Base-by-base conservation (phyloP, 768 basidiomycete species). In the Pholiota molesta region DNA sequence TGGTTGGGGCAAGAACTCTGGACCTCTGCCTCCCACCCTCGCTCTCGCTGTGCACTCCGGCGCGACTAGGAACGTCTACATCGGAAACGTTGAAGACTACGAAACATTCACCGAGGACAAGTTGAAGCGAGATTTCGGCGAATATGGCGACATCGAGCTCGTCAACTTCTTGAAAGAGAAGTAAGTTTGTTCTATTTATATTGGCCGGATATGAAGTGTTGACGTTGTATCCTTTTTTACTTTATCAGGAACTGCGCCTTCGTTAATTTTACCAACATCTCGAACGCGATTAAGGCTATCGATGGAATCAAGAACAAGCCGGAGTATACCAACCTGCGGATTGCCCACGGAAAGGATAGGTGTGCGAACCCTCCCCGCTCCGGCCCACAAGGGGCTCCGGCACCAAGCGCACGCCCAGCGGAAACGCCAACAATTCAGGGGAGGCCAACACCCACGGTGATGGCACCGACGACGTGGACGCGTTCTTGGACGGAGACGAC, bases 201-300 rank as follows among this genome's bases (percentile, higher is more conserved):
- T n/a, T 57, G 21, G 31, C 35, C 21, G n/a, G 47, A 45, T 29
- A 28, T 28, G 17, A 26, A 31, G 14, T 16, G 28, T 29, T 54
- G 44, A 56, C 44, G 5, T n/a, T 28, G 11, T n/a, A 19, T n/a
- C 33, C 16, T 68, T 33, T 40, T 47, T 47, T 56, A 29, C 56
- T 35, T 47, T 62, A 14, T 23, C 59, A 95, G 93, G 85, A 94
- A 95, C 77, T 96, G 95, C 72, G 94, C 94, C 31, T 99, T 95
- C 72, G 90, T 95, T 70, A 97, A 97, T 79, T 97, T 95, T 68
- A 97, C 95, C 35, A 95, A 95, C 78, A 87, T 97, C 66, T 88
- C 90, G 55, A 96, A 96, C 71, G 95, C 95, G 13, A 95, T 95
- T 82, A 98, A 98, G 80, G 95, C 97, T n/a, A 96, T 99, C 69